Evolutionary conservation across 768 basidiomycete genomes (phyloP).

Genomic region (Tricholoma sp.): DNA sequence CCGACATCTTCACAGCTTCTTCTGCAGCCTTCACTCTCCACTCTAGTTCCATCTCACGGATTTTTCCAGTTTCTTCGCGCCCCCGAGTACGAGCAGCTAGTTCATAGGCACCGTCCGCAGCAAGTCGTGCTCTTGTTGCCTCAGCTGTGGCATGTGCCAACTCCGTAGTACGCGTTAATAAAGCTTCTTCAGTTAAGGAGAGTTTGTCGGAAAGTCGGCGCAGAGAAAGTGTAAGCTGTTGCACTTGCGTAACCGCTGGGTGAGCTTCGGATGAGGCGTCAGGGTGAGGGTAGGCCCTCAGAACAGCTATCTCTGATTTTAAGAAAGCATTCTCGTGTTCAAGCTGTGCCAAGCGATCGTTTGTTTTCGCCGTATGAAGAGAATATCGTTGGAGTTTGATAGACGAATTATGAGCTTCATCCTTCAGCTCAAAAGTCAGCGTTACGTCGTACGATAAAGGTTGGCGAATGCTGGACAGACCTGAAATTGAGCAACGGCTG

Average conservation of each 20-base stretch:
- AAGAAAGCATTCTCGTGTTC: slow-evolving; percentile 58
- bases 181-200: slow-evolving; percentile 49
- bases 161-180: slow-evolving; percentile 45
- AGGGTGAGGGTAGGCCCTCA: slow-evolving; percentile 50
- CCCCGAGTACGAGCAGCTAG: slow-evolving; percentile 49
- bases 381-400: slow-evolving; percentile 63
- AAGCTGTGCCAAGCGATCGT: slow-evolving; percentile 42
- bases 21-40: slow-evolving; percentile 41
- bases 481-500: slow-evolving; percentile 47
- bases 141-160: slow-evolving; percentile 39
- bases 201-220: slow-evolving; percentile 68
- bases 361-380: slow-evolving; percentile 44
- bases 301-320: slow-evolving; percentile 46
- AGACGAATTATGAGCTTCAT: slow-evolving; percentile 64
- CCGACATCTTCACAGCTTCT: slow-evolving; percentile 58
- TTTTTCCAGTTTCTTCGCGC: slow-evolving; percentile 47
- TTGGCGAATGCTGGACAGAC: slow-evolving; percentile 18
- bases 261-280: slow-evolving; percentile 22
- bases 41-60: slow-evolving; percentile 45
- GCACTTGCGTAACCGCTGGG: slow-evolving; percentile 27
- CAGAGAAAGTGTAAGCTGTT: slow-evolving; percentile 63
- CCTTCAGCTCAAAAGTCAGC: slow-evolving; percentile 31
- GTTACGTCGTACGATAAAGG: no score
- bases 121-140: slow-evolving; percentile 33
- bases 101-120: slow-evolving; percentile 49